These are phyloP conservation scores for Beauveria rudraprayagi DNA, from an alignment of 2,329 filamentous ascomycete genomes.

Conservation along the genomic window DNA sequence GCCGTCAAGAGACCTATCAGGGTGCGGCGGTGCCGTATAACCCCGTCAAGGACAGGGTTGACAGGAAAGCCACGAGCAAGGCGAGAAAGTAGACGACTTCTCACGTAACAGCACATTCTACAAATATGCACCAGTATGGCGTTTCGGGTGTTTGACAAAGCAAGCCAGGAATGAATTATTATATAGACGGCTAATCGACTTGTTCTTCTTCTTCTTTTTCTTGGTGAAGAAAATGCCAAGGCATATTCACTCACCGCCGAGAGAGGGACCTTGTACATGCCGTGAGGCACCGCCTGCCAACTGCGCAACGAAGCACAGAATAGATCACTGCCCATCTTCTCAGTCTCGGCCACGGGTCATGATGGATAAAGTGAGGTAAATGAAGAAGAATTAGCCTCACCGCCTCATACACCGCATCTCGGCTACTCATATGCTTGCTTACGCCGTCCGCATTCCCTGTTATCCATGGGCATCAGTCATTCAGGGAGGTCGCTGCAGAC, in stretches of 20 bases:
- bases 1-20: slow-evolving; percentile 35
- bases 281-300: not conserved
- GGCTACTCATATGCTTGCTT: not conserved
- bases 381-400: not conserved
- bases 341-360: not conserved
- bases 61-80: slow-evolving; percentile 26
- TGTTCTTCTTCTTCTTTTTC: not conserved
- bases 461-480: slow-evolving; percentile 11
- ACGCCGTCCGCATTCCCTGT: not conserved
- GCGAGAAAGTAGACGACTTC: slow-evolving; percentile 20
- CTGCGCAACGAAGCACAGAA: not conserved
- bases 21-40: slow-evolving; percentile 42
- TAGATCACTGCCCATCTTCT: not conserved
- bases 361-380: not conserved
- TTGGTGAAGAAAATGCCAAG: not conserved
- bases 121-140: not conserved
- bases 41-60: slow-evolving; percentile 41
- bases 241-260: not conserved
- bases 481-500: slow-evolving; percentile 25
- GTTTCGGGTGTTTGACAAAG: not conserved
- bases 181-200: not conserved
- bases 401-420: not conserved
- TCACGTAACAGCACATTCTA: not conserved
- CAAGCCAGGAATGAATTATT: not conserved
- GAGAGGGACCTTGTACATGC: not conserved